phyloP scores from a whole-genome alignment of 2,329 filamentous ascomycete genomes.

The Sclerotinia trifoliorum region DNA sequence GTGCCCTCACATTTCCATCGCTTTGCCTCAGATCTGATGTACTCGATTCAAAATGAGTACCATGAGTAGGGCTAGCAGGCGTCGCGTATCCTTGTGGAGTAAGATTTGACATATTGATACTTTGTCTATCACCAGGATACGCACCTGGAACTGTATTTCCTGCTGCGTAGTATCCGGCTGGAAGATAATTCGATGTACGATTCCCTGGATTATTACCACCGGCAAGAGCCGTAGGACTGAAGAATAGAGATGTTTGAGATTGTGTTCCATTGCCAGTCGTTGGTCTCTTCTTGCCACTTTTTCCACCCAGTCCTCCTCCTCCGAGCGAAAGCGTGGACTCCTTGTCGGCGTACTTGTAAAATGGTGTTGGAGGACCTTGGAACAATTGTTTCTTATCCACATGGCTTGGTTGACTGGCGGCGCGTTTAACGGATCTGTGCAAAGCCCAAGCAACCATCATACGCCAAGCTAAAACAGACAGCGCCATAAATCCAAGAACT shows the following conservation, averaged over 20 bases:
- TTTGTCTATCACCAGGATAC: slow-evolving; percentile 40
- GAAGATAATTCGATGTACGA: slow-evolving; percentile 78
- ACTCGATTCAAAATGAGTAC: slow-evolving; percentile 50
- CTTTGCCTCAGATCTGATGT: slow-evolving; percentile 64
- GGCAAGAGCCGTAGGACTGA: slow-evolving; percentile 81
- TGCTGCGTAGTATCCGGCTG: slow-evolving; percentile 86
- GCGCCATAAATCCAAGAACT: slow-evolving; percentile 76
- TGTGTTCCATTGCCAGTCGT: slow-evolving; percentile 39
- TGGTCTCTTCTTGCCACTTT: slow-evolving; percentile 42
- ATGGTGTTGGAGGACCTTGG: slow-evolving; percentile 52
- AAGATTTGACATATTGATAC: slow-evolving; percentile 61
- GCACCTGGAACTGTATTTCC: slow-evolving; percentile 44
- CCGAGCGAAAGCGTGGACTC: slow-evolving; percentile 40
- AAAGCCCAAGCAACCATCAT: slow-evolving; percentile 84
- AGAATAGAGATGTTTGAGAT: slow-evolving; percentile 62
- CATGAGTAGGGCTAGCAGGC: slow-evolving; percentile 58
- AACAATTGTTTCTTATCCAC: slow-evolving; percentile 69
- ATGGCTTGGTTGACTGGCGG: slow-evolving; percentile 71
- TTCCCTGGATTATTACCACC: slow-evolving; percentile 53
- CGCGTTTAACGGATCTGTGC: slow-evolving; percentile 84
- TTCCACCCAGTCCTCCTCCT: slow-evolving; percentile 27
- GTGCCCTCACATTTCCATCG: slow-evolving; percentile 63
- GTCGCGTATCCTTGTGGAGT: slow-evolving; percentile 48
- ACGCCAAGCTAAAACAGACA: slow-evolving; percentile 85
- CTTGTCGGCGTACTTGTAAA: slow-evolving; percentile 59